These are phyloP conservation scores for Prunus mongolica DNA, from an alignment of 306 rosid genomes.

Conservation along the genomic window DNA sequence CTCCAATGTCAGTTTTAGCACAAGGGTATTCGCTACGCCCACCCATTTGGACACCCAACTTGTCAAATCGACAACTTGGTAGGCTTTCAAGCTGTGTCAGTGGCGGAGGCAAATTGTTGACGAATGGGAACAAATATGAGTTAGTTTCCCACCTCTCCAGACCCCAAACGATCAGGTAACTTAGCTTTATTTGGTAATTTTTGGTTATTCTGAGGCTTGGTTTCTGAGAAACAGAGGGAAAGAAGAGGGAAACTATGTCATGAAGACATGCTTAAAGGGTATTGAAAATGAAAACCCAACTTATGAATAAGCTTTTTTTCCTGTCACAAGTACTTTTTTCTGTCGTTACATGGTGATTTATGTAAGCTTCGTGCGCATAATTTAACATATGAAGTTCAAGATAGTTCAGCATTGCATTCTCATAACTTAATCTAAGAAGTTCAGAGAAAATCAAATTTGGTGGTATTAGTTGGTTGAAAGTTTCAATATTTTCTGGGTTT, in stretches of 20 bases:
- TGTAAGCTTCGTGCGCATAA: neutral
- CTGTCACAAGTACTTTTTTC: neutral
- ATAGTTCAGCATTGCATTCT: neutral
- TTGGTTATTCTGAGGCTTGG: neutral
- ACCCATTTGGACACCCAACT: constrained; percentile 12
- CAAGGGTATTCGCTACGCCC: constrained; percentile 15
- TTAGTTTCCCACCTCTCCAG: constrained; percentile 20
- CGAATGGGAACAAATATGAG: neutral
- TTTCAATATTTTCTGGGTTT: neutral
- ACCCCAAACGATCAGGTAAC: constrained; percentile 28
- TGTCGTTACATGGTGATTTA: neutral
- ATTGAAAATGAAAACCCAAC: neutral
- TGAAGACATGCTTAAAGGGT: neutral
- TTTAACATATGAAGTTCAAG: neutral
- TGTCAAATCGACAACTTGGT: constrained; percentile 4
- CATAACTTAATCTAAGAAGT: neutral
- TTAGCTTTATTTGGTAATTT: neutral
- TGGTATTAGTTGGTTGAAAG: neutral
- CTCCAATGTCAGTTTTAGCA: constrained; percentile 29
- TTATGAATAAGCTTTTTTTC: neutral
- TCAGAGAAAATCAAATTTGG: neutral
- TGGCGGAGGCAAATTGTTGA: constrained; percentile 15
- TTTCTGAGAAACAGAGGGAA: neutral
- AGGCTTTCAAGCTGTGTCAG: constrained; percentile 18
- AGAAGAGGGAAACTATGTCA: neutral